Percentiles rank a stretch among this genome's conserved stretches.
Conservation (phyloP, 176 grass and related monocot genomes). For the Carex pumila region DNA sequence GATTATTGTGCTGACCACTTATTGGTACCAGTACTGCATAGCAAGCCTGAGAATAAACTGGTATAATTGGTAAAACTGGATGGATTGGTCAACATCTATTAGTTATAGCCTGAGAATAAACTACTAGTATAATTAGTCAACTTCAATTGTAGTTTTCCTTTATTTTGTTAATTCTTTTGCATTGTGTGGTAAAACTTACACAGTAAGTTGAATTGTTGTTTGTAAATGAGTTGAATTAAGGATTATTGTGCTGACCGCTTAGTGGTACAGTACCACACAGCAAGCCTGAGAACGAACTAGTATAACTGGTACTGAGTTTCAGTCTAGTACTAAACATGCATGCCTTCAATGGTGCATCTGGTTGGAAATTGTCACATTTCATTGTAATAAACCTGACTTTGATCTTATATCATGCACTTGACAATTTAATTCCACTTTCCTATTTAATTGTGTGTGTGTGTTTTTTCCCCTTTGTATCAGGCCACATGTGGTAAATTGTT, state of each 20-base stretch:
- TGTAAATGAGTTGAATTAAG: not conserved
- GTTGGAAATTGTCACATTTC: not conserved
- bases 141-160: not conserved
- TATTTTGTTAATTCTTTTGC: constrained; percentile 16
- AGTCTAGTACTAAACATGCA: not conserved
- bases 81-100: no score
- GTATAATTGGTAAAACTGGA: not conserved
- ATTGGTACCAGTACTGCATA: not conserved
- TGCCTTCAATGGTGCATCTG: not conserved
- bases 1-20: not conserved
- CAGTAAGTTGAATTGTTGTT: not conserved
- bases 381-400: not conserved
- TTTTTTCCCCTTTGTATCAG: constrained; percentile 40
- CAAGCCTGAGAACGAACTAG: not conserved
- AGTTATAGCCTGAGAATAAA: not conserved
- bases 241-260: not conserved
- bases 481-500: constrained; percentile 57
- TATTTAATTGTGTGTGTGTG: not conserved
- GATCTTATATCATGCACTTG: not conserved
- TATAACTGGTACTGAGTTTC: not conserved
- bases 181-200: not conserved
- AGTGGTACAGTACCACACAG: not conserved
- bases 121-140: not conserved
- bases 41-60: not conserved
- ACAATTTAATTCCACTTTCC: not conserved